Evolutionary conservation across 306 rosid genomes (phyloP).

Genomic region (Arachis hypogaea): DNA sequence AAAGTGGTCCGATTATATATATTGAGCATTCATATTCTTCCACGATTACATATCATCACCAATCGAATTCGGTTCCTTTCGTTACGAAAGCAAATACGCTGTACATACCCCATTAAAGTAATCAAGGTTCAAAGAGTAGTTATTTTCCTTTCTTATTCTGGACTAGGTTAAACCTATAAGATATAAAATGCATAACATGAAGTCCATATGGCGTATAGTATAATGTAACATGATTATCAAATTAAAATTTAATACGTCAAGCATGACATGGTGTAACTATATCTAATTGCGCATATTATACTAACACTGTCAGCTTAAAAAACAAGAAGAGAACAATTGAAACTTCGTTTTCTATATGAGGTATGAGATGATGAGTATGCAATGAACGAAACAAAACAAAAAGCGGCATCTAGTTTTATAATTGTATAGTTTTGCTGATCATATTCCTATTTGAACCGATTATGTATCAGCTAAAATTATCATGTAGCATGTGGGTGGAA

Average conservation of each 20-base stretch:
- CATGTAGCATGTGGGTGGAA: not conserved
- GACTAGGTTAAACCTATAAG: not conserved
- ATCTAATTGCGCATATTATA: constrained; percentile 12
- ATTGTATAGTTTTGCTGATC: not conserved
- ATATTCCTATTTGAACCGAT: constrained; percentile 9
- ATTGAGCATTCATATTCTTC: not conserved
- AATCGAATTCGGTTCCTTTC: not conserved
- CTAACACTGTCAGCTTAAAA: not conserved
- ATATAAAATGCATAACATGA: not conserved
- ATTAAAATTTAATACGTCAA: constrained; percentile 15
- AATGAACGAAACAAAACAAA: constrained; percentile 22
- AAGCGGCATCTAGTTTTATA: constrained; percentile 26
- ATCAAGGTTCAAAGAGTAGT: not conserved
- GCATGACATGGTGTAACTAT: constrained; percentile 19
- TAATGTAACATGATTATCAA: not conserved
- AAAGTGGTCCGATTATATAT: too few species aligned
- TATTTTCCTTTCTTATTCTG: not conserved
- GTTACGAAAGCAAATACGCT: constrained; percentile 3
- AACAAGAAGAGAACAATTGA: not conserved
- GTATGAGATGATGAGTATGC: constrained; percentile 4
- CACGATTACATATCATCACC: not conserved
- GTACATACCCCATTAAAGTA: constrained; percentile 2
- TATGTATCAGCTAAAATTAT: not conserved
- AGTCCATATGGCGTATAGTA: constrained; percentile 2
- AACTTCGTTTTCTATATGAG: constrained; percentile 26